phyloP scores from a whole-genome alignment of 2,329 filamentous ascomycete species.

The Aspergillus sojae region DNA sequence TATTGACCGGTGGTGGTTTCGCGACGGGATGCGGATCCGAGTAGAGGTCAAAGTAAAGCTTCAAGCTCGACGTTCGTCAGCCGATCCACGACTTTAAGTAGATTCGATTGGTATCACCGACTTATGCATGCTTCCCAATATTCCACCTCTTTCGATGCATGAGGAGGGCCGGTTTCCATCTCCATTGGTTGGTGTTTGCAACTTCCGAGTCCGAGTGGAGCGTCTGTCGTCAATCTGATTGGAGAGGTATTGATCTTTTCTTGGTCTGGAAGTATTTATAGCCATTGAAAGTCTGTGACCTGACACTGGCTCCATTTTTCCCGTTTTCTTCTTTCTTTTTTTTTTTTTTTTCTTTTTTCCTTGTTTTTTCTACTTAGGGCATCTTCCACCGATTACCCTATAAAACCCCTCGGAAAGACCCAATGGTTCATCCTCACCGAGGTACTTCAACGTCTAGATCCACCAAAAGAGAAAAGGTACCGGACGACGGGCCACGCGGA shows the following conservation, averaged over 20 bases:
- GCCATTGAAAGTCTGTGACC: background rate
- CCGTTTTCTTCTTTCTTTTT: too few relatives aligned
- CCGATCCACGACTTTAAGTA: background rate
- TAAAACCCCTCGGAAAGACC: background rate
- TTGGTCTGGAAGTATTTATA: background rate
- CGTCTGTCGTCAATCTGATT: background rate
- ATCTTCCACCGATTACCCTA: background rate
- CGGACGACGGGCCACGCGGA: background rate
- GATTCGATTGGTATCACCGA: background rate
- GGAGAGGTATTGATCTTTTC: background rate
- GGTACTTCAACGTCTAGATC: background rate
- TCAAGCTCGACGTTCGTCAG: background rate
- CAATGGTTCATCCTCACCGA: background rate
- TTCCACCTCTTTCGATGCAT: background rate
- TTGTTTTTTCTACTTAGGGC: background rate
- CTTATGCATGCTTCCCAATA: background rate
- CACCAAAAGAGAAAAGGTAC: background rate
- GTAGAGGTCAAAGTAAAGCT: background rate
- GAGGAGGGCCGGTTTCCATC: background rate
- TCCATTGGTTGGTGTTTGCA: background rate
- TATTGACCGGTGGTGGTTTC: background rate
- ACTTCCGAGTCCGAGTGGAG: slow-evolving; percentile 1
- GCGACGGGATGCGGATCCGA: background rate
- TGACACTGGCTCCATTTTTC: background rate
- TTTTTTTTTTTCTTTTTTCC: background rate